phyloP scores from a whole-genome alignment of 257 asterid species.

The Solanum stenotomum region DNA sequence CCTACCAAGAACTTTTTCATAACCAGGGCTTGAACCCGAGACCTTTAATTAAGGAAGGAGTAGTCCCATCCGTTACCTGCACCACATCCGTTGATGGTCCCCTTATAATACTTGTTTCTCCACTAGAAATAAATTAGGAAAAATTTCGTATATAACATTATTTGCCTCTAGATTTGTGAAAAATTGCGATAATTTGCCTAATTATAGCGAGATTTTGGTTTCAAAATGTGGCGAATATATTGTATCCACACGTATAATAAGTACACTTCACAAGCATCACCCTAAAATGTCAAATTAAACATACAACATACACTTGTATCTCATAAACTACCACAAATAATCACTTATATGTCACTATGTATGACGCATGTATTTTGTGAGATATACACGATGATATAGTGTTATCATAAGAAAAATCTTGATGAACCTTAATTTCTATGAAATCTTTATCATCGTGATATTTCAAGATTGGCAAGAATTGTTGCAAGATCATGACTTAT shows the following conservation, averaged over 20 bases:
- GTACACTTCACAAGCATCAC: not conserved
- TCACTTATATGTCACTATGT: too few species aligned
- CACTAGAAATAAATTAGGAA: not conserved
- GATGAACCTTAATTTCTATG: not conserved
- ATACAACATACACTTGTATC: not conserved
- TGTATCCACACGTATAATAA: not conserved
- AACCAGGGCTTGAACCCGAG: not conserved
- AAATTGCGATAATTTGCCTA: not conserved
- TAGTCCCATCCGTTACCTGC: rapidly evolving
- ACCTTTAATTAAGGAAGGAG: too few species aligned
- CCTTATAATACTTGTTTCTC: not conserved
- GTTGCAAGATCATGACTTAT: not conserved
- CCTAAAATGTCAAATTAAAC: not conserved
- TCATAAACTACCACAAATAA: not conserved
- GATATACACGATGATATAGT: not conserved
- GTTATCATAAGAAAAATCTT: not conserved
- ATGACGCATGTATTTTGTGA: not conserved
- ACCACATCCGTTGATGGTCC: too few species aligned
- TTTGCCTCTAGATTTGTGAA: not conserved
- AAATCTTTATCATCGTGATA: not conserved
- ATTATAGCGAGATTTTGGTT: not conserved
- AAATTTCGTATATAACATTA: too few species aligned
- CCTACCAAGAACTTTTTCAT: too few species aligned
- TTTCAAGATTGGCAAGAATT: too few species aligned
- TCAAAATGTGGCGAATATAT: not conserved